Conservation (phyloP, 2,329 filamentous ascomycete genomes). For the Parafenestella ontariensis region DNA sequence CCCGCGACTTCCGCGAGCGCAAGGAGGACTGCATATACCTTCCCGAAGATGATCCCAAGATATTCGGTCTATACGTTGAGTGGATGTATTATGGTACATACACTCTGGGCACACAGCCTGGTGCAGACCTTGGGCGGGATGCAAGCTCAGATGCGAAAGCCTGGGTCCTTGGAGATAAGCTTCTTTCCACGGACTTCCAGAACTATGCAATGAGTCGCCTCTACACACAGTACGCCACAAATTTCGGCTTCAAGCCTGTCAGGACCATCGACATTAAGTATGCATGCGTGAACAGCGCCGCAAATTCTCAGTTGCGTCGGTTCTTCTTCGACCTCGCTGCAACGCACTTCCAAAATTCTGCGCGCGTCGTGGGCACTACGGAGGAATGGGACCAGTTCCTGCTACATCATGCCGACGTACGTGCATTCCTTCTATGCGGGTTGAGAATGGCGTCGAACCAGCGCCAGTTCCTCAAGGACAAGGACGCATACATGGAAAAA, state of each 20-base stretch:
- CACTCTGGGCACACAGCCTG: neutral
- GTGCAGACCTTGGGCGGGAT: neutral
- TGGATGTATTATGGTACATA: conserved; percentile 15
- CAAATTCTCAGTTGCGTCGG: conserved; percentile 10
- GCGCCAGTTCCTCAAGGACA: conserved; percentile 1
- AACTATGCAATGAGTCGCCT: conserved; percentile 19
- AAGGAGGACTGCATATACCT: conserved; percentile 7
- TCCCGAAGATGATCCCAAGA: conserved; percentile 3
- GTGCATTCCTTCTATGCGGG: conserved; percentile 6
- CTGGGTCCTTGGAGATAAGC: conserved; percentile 21
- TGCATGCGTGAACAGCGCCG: conserved; percentile 7
- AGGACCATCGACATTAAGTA: conserved; percentile 10
- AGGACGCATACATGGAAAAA: conserved; percentile 4
- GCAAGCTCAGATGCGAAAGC: conserved; percentile 7
- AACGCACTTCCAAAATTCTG: neutral
- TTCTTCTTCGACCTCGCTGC: conserved; percentile 11
- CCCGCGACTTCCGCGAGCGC: conserved; percentile 4
- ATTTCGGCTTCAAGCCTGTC: conserved; percentile 36
- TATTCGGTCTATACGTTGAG: conserved; percentile 14
- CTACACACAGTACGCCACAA: conserved; percentile 1
- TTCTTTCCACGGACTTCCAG: conserved; percentile 16
- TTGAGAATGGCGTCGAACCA: neutral
- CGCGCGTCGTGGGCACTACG: conserved; percentile 5
- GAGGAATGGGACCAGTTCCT: conserved; percentile 18
- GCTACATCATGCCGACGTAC: conserved; percentile 4